Evolutionary conservation across 148 eudicot genomes (phyloP).

Genomic region (Amaranthus hypochondriacus): DNA sequence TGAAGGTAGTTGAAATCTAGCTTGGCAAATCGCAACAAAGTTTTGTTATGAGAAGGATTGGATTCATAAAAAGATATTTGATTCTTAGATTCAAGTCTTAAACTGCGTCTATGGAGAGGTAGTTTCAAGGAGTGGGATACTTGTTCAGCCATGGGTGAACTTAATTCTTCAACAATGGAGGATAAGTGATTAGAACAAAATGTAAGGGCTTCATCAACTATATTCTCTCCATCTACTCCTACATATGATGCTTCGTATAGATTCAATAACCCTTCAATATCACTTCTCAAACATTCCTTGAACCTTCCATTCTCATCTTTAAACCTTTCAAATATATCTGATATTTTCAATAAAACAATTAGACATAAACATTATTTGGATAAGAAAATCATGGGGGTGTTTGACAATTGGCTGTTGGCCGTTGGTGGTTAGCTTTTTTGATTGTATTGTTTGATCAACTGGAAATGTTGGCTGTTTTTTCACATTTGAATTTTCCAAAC

Average conservation of each 20-base stretch:
- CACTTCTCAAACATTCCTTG: constrained; percentile 7
- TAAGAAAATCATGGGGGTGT: too few species aligned
- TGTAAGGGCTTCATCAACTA: constrained; percentile 20
- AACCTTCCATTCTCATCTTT: constrained; percentile 17
- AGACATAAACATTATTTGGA: neutral
- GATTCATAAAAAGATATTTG: constrained; percentile 33
- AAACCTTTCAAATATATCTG: constrained; percentile 23
- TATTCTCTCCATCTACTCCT: constrained; percentile 18
- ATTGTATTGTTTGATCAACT: too few species aligned
- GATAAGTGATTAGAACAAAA: constrained; percentile 10
- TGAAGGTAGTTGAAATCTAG: constrained; percentile 44
- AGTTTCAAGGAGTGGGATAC: constrained; percentile 24
- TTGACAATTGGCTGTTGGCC: too few species aligned
- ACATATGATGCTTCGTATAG: constrained; percentile 28
- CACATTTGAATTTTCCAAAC: too few species aligned
- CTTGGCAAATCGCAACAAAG: constrained; percentile 31
- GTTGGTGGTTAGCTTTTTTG: too few species aligned
- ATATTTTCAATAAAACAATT: too few species aligned
- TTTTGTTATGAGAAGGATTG: constrained; percentile 16
- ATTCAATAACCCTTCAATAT: constrained; percentile 23
- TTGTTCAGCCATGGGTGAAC: constrained; percentile 6
- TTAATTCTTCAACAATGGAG: neutral
- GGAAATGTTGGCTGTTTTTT: too few species aligned
- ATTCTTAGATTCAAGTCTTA: constrained; percentile 31
- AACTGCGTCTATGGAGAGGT: constrained; percentile 31